Conservation (phyloP, 495 filamentous ascomycete species). For the Stereocaulon alpinum region DNA sequence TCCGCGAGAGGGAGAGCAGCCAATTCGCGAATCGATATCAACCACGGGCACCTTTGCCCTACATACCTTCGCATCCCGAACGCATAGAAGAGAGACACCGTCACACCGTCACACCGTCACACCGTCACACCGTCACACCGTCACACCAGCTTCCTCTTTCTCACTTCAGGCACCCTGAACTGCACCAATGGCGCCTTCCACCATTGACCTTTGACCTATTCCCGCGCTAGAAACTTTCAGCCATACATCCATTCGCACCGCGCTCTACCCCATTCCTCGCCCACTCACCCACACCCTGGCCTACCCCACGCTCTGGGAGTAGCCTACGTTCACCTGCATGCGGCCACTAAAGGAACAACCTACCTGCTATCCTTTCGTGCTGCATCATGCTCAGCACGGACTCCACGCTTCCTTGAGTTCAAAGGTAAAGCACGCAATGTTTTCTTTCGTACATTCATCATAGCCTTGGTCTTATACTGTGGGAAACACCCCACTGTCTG, state of each 20-base stretch:
- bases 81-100: background rate
- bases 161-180: background rate
- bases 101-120: no score
- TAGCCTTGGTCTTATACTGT: background rate
- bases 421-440: constrained; percentile 9
- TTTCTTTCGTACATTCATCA: background rate
- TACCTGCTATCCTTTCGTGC: background rate
- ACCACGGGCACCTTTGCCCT: background rate
- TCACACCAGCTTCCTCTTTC: background rate
- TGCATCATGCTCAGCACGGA: constrained; percentile 18
- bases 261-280: constrained; percentile 5
- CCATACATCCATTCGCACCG: background rate
- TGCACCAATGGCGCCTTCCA: no score
- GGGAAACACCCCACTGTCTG: background rate
- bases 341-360: constrained; percentile 8
- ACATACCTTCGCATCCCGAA: background rate
- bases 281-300: constrained; percentile 6
- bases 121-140: no score
- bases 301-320: constrained; percentile 12
- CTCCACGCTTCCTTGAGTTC: constrained; percentile 8
- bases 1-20: background rate
- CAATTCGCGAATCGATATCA: constrained; percentile 1
- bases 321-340: constrained; percentile 9
- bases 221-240: background rate
- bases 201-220: no score